These are phyloP conservation scores for Nothophoma quercina DNA, from an alignment of 2,329 filamentous ascomycete genomes.

Conservation along the genomic window DNA sequence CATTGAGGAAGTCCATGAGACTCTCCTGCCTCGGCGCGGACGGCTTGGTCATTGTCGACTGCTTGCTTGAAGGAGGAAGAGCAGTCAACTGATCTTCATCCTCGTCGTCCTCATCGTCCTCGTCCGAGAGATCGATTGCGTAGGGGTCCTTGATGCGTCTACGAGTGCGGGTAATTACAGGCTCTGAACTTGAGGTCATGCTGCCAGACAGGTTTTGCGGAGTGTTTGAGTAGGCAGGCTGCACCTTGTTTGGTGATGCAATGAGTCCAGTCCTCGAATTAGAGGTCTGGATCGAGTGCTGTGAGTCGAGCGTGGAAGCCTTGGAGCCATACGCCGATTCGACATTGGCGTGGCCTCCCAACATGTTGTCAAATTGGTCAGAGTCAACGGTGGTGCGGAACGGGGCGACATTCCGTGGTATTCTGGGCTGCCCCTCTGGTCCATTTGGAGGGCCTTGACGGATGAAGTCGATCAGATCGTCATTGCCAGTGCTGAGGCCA, in stretches of 20 bases:
- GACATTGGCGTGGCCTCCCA: slow-evolving; percentile 41
- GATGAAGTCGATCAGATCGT: slow-evolving; percentile 95
- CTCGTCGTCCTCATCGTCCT: slow-evolving; percentile 41
- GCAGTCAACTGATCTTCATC: slow-evolving; percentile 60
- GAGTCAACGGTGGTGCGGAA: slow-evolving; percentile 88
- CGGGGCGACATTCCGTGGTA: slow-evolving; percentile 82
- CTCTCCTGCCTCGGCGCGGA: slow-evolving; percentile 57
- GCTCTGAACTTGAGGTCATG: slow-evolving; percentile 46
- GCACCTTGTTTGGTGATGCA: slow-evolving; percentile 39
- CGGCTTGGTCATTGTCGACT: slow-evolving; percentile 24
- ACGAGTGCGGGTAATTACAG: slow-evolving; percentile 74
- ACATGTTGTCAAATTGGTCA: slow-evolving; percentile 68
- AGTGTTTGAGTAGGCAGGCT: slow-evolving; percentile 48
- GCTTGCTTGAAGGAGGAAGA: slow-evolving; percentile 50
- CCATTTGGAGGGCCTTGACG: slow-evolving; percentile 77
- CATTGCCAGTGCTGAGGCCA: slow-evolving; percentile 71
- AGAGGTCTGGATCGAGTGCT: slow-evolving; percentile 64
- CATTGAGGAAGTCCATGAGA: slow-evolving; percentile 76
- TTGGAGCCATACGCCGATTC: slow-evolving; percentile 47
- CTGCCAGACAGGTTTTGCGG: slow-evolving; percentile 46
- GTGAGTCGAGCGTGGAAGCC: slow-evolving; percentile 46
- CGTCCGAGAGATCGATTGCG: slow-evolving; percentile 73
- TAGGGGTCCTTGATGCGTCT: slow-evolving; percentile 87
- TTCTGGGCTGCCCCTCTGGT: slow-evolving; percentile 69
- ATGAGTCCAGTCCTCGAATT: slow-evolving; percentile 79